Evolutionary conservation across 2,329 filamentous ascomycete species (phyloP).

Genomic region (Periconia digitata): DNA sequence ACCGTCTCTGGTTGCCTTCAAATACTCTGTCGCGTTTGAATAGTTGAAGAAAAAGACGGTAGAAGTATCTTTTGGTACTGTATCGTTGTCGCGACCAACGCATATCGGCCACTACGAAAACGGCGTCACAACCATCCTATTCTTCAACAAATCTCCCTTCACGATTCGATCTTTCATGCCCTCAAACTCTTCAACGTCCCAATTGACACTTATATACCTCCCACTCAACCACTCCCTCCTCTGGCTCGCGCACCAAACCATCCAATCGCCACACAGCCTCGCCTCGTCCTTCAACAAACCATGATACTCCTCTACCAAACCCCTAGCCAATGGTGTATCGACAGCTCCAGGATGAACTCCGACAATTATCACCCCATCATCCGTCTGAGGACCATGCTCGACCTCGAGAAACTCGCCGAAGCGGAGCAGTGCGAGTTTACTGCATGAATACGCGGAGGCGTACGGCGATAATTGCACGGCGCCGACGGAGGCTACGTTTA

Average conservation of each 20-base stretch:
- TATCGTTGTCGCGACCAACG: too few species aligned
- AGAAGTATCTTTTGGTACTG: too few species aligned
- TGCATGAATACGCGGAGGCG: slow-evolving; percentile 46
- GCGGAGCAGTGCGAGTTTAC: slow-evolving; percentile 54
- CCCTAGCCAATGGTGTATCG: slow-evolving; percentile 10
- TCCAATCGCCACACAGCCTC: slow-evolving; percentile 27
- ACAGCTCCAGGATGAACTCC: slow-evolving; percentile 30
- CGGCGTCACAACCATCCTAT: slow-evolving; percentile 15
- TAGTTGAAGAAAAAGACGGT: too few species aligned
- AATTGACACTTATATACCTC: slow-evolving; percentile 26
- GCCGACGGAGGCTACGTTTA: slow-evolving; percentile 52
- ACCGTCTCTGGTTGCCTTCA: too few species aligned
- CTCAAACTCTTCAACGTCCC: slow-evolving; percentile 34
- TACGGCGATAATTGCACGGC: slow-evolving; percentile 16
- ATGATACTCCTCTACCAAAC: slow-evolving; percentile 12
- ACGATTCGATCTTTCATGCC: slow-evolving; percentile 16
- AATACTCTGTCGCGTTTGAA: too few species aligned
- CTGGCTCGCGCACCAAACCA: slow-evolving; percentile 28
- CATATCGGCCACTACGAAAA: background rate
- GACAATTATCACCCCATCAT: slow-evolving; percentile 20
- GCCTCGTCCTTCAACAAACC: slow-evolving; percentile 21
- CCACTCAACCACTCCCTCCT: slow-evolving; percentile 29
- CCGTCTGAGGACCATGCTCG: slow-evolving; percentile 35
- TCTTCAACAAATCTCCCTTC: slow-evolving; percentile 15
- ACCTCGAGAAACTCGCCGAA: slow-evolving; percentile 53